Evolutionary conservation across 306 rosid species (phyloP).

Genomic region (Quercus berberidifolia): DNA sequence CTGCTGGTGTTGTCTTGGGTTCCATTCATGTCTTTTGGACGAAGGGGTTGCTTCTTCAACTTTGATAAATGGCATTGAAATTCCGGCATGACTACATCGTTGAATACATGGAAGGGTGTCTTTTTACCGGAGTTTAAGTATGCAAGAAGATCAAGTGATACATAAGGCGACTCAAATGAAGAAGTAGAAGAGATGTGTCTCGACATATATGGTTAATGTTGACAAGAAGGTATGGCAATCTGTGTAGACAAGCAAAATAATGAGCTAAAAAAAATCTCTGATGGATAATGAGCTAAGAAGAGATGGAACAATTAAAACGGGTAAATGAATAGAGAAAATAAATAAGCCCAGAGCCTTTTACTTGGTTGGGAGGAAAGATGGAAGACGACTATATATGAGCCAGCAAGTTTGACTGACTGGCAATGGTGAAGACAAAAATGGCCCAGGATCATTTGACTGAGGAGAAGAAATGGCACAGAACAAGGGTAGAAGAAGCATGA

Average conservation of each 20-base stretch:
- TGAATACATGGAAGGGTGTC: conserved; percentile 18
- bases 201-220: not conserved
- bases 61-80: not conserved
- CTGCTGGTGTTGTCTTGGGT: not conserved
- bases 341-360: not conserved
- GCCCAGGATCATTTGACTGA: too few species aligned
- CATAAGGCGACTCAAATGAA: conserved; percentile 18
- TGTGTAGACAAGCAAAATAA: not conserved
- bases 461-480: too few species aligned
- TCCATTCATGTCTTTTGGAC: not conserved
- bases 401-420: not conserved
- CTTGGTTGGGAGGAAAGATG: not conserved
- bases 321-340: not conserved
- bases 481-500: too few species aligned
- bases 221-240: not conserved
- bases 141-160: conserved; percentile 22
- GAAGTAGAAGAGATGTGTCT: not conserved
- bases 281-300: not conserved
- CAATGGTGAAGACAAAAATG: too few species aligned
- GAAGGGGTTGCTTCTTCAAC: not conserved
- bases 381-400: not conserved
- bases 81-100: conserved; percentile 21
- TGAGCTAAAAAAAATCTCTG: not conserved
- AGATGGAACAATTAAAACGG: not conserved
- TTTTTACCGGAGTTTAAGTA: conserved; percentile 15